Evolutionary conservation across 1,284 basidiomycete genomes (phyloP), one percentile per base, ranked within the genome.

Genomic region (Tilletia caries): DNA sequence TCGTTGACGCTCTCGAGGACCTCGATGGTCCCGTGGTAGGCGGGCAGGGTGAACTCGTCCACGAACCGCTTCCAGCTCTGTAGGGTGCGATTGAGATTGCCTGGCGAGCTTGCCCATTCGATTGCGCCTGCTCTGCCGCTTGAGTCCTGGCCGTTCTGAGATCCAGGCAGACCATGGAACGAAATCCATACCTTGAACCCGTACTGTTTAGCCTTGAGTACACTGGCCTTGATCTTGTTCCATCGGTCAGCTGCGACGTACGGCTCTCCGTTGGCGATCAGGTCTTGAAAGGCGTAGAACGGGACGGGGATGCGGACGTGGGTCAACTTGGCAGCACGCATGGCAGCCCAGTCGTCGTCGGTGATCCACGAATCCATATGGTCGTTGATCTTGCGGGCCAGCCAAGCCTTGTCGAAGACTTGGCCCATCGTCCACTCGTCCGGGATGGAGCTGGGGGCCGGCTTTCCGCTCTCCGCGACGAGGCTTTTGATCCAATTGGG

Each of bases 381-480:
- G 32, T 48, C 43, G 52, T 62, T 68, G 46, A 65, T 60, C 29
- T 32, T 29, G 52, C 41, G 23, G 20, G 67, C 33, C n/a, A 68
- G 58, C 32, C 32, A 44, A 48, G 29, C 50, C 32, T 66, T 64
- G 52, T 64, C 25, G 62, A 27, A 29, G 33, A 64, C 48, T n/a
- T 13, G 43, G 41, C 67, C 71, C 15, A 54, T 44, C n/a, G 70
- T 71, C 67, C 70, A 68, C 43, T 73, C 69, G 64, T 71, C 70
- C 4, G 48, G 15, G 25, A 73, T 79, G 20, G 72, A 70, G 71
- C 74, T 76, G 33, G 71, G 71, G 43, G 75, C 73, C 0, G 76
- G 72, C 62, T 75, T 78, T 70, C 75, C 72, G 62, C 72, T 46
- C 20, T 71, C 66, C 32, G 32, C 43, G 58, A 71, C 68, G 46